Evolutionary conservation across 768 basidiomycete species (phyloP).

Genomic region (Tubosaeta sp.): DNA sequence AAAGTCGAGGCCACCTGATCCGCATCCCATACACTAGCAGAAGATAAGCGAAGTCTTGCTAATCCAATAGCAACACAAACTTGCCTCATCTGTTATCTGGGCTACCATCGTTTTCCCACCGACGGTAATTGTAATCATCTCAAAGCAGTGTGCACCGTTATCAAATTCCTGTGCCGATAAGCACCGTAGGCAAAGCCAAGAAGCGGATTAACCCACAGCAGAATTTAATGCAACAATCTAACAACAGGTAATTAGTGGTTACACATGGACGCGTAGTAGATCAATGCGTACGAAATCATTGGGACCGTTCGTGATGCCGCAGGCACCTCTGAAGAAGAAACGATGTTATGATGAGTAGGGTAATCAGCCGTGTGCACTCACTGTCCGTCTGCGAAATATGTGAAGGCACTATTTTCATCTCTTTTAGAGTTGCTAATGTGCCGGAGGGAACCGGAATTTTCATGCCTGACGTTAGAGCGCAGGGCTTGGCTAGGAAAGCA

Average conservation of each 20-base stretch:
- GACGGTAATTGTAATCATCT: conserved; percentile 41
- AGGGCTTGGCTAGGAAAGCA: conserved; percentile 9
- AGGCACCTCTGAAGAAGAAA: conserved; percentile 37
- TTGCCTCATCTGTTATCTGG: conserved; percentile 42
- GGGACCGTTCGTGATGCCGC: conserved; percentile 24
- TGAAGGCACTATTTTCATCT: conserved; percentile 16
- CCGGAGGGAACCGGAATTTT: conserved; percentile 6
- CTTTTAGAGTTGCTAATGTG: conserved; percentile 9
- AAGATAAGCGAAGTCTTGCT: not conserved
- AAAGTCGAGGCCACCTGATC: conserved; percentile 41
- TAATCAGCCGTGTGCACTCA: conserved; percentile 7
- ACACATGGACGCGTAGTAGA: too few species aligned
- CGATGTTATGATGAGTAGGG: not conserved
- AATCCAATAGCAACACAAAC: conserved; percentile 5
- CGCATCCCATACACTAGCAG: conserved; percentile 38
- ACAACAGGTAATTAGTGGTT: not conserved
- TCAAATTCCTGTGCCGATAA: conserved; percentile 34
- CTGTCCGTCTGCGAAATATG: conserved; percentile 26
- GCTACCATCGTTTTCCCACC: conserved; percentile 37
- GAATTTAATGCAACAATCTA: conserved; percentile 45
- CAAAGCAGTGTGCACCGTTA: conserved; percentile 39
- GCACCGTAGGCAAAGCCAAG: not conserved
- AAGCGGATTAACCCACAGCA: conserved; percentile 26
- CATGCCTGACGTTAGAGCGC: conserved; percentile 7
- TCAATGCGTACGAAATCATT: conserved; percentile 24